Base-by-base conservation (phyloP, 2,329 filamentous ascomycete species). In the Septoria petroselini region DNA sequence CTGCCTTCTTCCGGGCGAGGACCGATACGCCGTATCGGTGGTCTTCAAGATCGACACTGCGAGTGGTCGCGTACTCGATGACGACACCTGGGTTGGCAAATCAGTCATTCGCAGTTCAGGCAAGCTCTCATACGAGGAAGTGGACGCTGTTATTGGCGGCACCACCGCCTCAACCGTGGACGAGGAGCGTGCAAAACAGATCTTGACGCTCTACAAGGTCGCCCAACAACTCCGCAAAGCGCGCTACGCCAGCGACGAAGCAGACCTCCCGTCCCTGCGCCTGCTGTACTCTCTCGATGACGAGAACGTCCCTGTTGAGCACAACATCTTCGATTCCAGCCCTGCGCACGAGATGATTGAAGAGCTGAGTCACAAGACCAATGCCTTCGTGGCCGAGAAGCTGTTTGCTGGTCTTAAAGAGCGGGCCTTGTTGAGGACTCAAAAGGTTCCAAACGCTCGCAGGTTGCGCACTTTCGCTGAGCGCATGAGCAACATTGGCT, bases 231-330 rank as follows among this genome's bases (percentile, higher is more conserved):
- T 97, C 78, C 86, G 90, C 35, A 88, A 96, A 72, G 78, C 82
- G 41, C 86, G 93, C 52, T 86, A 96, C 52, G 88, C 86, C 49
- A 67, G 65, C 19, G 85, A 90, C 44, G 85, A 86, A 29, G 83
- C 86, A 57, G 83, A 86, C 9, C 87, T 95, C 62, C 86, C 91
- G 27, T 85, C 91, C 33, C 81, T 98, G 44, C 86, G 93, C 50
- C 79, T 98, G 39, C 76, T 97, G 54, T 90, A 95, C 71, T 91
- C 95, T 72, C 79, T 97, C 33, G 93, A 98, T 61, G 93, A 98
- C 62, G 93, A 98, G 76, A 97, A 97, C 69, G 89, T 96, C 45
- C 93, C 91, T 2, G 91, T 97, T 33, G 90, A 95, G 73, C 83
- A 89, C 68, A 98, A 97, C 73, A 87, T 98, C 58, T 98, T 97